Percentiles rank a stretch among this genome's conserved stretches.
Evolutionary conservation across 495 filamentous ascomycete species (phyloP).

Genomic region (Rhizodiscina lignyota): DNA sequence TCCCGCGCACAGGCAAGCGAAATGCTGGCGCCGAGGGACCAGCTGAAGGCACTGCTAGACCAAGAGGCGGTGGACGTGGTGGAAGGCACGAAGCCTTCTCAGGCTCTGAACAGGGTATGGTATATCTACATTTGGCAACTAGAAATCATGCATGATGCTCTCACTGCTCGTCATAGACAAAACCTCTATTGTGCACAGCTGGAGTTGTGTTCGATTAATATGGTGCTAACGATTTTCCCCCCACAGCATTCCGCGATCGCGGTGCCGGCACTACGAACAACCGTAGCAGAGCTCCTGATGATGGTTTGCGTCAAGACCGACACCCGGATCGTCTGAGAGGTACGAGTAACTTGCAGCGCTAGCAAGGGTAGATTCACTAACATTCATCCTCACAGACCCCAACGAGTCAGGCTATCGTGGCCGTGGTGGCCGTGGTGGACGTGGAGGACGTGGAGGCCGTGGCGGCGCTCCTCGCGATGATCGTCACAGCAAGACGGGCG

Average conservation of each 20-base stretch:
- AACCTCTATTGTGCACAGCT: no score
- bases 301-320: constrained; percentile 37
- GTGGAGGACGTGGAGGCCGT: constrained; percentile 13
- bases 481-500: constrained; percentile 60
- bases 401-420: constrained; percentile 31
- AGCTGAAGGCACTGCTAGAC: constrained; percentile 18
- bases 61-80: constrained; percentile 32
- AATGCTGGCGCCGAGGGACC: constrained; percentile 57
- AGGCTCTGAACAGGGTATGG: constrained; percentile 71
- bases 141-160: no score
- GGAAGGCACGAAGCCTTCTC: constrained; percentile 35
- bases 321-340: constrained; percentile 24
- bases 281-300: constrained; percentile 64
- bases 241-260: constrained; percentile 76
- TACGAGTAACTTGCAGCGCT: constrained; percentile 17
- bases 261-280: constrained; percentile 69
- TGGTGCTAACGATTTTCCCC: constrained; percentile 1
- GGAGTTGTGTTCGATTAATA: no score
- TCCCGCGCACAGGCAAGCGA: constrained; percentile 68
- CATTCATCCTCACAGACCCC: constrained; percentile 4
- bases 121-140: not conserved
- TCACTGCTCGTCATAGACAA: no score
- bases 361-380: constrained; percentile 2
- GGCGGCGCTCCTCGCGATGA: constrained; percentile 47
- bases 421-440: constrained; percentile 35